Base-by-base conservation (phyloP, 495 filamentous ascomycete species). In the Trichoderma asperelloides region DNA sequence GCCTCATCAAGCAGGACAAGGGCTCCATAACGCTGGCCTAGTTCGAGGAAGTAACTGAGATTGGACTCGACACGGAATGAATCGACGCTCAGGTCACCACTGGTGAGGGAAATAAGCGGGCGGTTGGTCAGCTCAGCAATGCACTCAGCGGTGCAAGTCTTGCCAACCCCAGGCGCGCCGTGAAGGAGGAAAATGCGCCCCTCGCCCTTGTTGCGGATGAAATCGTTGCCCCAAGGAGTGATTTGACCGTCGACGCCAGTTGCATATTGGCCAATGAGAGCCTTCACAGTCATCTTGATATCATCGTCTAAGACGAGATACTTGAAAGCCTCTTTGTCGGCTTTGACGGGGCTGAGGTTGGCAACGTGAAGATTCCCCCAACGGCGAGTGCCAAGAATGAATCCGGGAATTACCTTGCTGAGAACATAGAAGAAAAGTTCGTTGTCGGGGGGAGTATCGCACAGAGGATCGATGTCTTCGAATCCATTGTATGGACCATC, bases 141-240 rank as follows among this genome's bases (percentile, higher is more conserved):
- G 62, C 77, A 78, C 64, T 81, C 78, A 3, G 81, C 81, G 4
- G 81, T 84, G 66, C 72, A 77, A 0, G 80, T 82, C 71, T 83
- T 83, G 9, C 82, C 82, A 0, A 82, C 78, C 0, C 84, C 84
- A 2, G 84, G 84, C 0, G 72, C 75, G 1, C 83, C 84, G 65
- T 84, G 81, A 0, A 87, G 77, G 1, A 86, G 76, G 39, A 86
- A 76, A 65, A 83, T 80, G 7, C 83, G 71, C 2, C 81, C 82
- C 23, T 79, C 72, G 65, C 81, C 81, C 71, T 82, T 82, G 60
- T 78, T 77, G 33, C 72, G 71, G 51, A 84, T 71, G 25, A 83
- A 76, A 66, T 84, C 81, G 62, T 72, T 68, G 71, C 69, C 78
- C 78, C 67, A 72, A 33, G 69, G 76, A 69, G 71, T 45, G 30